phyloP scores from a whole-genome alignment of 2,329 filamentous ascomycete genomes.

The Triangularia setosa region DNA sequence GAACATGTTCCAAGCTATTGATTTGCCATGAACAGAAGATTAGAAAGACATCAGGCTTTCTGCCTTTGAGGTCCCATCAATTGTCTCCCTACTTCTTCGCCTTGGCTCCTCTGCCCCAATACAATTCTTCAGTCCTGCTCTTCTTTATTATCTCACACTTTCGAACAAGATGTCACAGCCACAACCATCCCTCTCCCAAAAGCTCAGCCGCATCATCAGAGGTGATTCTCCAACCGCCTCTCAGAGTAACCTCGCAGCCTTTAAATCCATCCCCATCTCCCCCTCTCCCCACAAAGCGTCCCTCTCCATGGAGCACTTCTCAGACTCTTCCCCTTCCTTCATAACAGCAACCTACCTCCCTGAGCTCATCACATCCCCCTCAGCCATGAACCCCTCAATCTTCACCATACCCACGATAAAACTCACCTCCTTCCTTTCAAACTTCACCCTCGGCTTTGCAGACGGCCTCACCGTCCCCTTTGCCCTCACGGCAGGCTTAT shows the following conservation, averaged over 20 bases:
- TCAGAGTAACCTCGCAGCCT: neutral
- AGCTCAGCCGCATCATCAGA: slow-evolving; percentile 1
- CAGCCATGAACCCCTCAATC: neutral
- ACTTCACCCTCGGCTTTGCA: slow-evolving; percentile 54
- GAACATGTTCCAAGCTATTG: neutral
- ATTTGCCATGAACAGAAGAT: neutral
- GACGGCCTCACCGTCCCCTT: slow-evolving; percentile 74
- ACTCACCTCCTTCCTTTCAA: neutral
- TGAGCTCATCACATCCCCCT: neutral
- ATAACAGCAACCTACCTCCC: neutral
- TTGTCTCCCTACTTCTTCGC: neutral
- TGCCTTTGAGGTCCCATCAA: neutral
- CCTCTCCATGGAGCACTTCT: neutral
- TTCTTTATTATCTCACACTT: too few relatives aligned
- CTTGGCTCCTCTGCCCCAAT: too few relatives aligned
- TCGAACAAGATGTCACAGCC: neutral
- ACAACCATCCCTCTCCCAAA: neutral
- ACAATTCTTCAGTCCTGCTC: neutral
- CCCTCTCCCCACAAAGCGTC: neutral
- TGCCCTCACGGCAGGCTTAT: slow-evolving; percentile 67
- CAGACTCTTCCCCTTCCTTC: neutral
- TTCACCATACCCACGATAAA: neutral
- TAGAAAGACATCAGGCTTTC: neutral
- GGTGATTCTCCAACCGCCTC: neutral
- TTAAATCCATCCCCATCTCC: neutral